Evolutionary conservation across 2,329 filamentous ascomycete species (phyloP).

Genomic region (Diaporthe longicolla): DNA sequence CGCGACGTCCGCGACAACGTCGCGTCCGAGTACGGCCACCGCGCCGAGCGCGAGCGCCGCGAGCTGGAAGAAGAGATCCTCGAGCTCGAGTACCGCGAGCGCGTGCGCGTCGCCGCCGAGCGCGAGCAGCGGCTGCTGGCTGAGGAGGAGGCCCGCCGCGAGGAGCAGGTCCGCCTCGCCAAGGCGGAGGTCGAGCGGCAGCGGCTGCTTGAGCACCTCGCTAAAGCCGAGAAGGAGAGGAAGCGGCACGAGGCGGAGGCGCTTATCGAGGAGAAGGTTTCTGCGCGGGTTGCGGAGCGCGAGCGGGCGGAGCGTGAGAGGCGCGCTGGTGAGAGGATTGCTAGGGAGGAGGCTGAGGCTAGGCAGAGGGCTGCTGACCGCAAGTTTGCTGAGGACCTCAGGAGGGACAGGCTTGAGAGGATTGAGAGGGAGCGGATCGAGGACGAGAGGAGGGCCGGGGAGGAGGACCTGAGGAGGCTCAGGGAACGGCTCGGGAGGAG

Average conservation of each 20-base stretch:
- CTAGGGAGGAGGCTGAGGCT: slow-evolving; percentile 7
- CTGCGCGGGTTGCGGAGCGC: background rate
- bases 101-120: background rate
- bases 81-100: slow-evolving; percentile 5
- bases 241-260: slow-evolving; percentile 6
- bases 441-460: background rate
- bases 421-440: background rate
- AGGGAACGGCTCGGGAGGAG: background rate
- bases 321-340: background rate
- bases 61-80: slow-evolving; percentile 31
- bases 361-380: slow-evolving; percentile 1
- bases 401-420: background rate
- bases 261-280: background rate
- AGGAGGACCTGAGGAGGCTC: slow-evolving; percentile 8
- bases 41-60: background rate
- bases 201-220: slow-evolving; percentile 1
- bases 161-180: background rate
- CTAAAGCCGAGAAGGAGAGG: slow-evolving; percentile 5
- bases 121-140: background rate
- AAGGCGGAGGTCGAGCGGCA: slow-evolving; percentile 9
- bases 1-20: background rate
- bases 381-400: background rate
- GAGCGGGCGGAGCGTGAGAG: background rate
- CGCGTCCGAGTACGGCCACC: slow-evolving; percentile 1
- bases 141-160: background rate